phyloP scores from a whole-genome alignment of 2,329 filamentous ascomycete genomes.

The Exophiala lecanii-corni region DNA sequence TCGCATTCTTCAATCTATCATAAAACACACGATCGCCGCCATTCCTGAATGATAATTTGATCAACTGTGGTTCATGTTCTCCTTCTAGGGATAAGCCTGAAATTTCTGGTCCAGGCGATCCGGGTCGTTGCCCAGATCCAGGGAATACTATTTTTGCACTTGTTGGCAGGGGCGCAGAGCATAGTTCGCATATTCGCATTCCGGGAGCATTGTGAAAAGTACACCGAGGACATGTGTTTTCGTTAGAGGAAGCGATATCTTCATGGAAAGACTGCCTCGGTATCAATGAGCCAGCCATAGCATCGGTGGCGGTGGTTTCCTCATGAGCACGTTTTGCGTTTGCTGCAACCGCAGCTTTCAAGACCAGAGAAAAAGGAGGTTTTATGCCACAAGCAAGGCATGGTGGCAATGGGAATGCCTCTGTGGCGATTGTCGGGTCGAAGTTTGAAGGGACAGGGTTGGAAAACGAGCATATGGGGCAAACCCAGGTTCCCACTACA shows the following conservation, averaged over 20 bases:
- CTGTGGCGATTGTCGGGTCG: constrained; percentile 74
- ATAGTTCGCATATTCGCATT: constrained; percentile 82
- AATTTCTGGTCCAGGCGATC: constrained; percentile 74
- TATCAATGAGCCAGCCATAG: background rate
- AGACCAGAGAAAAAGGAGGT: constrained; percentile 71
- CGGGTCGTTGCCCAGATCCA: constrained; percentile 47
- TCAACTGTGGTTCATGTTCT: constrained; percentile 63
- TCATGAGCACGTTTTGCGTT: constrained; percentile 47
- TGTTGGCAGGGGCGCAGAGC: constrained; percentile 63
- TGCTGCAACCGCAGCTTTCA: constrained; percentile 81
- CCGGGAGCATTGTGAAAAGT: constrained; percentile 94
- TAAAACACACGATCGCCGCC: constrained; percentile 80
- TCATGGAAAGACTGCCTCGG: constrained; percentile 5
- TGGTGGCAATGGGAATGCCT: constrained; percentile 74
- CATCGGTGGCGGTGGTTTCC: background rate
- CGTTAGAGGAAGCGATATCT: constrained; percentile 7
- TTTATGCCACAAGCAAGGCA: constrained; percentile 94
- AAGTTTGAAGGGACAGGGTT: constrained; percentile 93
- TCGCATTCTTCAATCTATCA: constrained; percentile 78
- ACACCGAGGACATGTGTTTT: constrained; percentile 68
- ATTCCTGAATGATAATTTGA: constrained; percentile 87
- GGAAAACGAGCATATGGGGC: constrained; percentile 90
- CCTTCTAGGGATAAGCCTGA: constrained; percentile 42
- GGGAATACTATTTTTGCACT: constrained; percentile 39
- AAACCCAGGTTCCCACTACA: constrained; percentile 75